phyloP scores from a whole-genome alignment of 441 rosid genomes.

The Metrosideros polymorpha region DNA sequence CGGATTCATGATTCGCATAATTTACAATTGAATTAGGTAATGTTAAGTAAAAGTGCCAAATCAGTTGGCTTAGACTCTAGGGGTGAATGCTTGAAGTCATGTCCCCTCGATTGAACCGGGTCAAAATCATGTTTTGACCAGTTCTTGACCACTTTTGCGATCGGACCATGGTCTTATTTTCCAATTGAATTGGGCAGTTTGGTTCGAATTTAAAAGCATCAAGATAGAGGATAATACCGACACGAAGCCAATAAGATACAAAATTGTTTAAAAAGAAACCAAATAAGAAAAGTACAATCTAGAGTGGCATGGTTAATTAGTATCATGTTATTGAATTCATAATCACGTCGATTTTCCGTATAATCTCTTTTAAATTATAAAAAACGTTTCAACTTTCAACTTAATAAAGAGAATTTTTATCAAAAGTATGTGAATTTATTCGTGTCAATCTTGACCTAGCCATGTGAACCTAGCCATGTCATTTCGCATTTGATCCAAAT shows the following conservation, averaged over 20 bases:
- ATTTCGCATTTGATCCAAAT: neutral
- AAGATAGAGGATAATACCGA: neutral
- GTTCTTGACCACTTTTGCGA: neutral
- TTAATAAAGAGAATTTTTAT: neutral
- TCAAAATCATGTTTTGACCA: neutral
- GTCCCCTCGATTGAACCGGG: neutral
- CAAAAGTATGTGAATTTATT: neutral
- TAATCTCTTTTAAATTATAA: neutral
- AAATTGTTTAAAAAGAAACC: neutral
- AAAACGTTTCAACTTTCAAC: neutral
- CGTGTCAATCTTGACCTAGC: neutral
- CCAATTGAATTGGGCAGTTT: neutral
- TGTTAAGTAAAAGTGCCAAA: neutral
- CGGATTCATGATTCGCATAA: neutral
- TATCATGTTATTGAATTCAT: too few relatives aligned
- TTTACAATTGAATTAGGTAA: neutral
- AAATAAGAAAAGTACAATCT: neutral
- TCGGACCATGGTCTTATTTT: neutral
- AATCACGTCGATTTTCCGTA: accelerated
- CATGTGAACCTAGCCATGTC: neutral
- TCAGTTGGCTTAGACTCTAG: neutral
- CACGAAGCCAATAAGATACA: neutral
- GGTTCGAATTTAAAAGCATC: neutral
- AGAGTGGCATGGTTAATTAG: too few relatives aligned
- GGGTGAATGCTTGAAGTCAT: neutral